Percentiles rank a stretch among this genome's conserved stretches.
phyloP scores from a whole-genome alignment of 768 basidiomycete species.

The Amanita subjunquillea region DNA sequence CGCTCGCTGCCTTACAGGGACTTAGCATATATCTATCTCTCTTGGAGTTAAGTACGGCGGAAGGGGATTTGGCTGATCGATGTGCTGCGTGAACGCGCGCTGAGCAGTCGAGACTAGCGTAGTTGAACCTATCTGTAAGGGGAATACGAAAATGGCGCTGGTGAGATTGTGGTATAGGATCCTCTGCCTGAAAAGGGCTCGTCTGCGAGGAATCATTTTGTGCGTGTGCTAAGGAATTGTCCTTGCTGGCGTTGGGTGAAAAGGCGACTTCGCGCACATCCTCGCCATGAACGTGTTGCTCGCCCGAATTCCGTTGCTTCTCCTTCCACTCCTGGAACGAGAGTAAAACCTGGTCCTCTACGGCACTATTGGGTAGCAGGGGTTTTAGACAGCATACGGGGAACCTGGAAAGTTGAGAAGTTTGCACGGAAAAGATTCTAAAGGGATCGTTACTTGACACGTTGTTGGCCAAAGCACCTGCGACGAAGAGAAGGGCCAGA shows the following conservation, averaged over 20 bases:
- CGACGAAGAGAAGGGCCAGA: not conserved
- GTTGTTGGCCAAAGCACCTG: slow-evolving; percentile 8
- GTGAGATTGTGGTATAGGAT: slow-evolving; percentile 11
- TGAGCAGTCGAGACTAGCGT: slow-evolving; percentile 87
- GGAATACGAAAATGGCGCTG: slow-evolving; percentile 62
- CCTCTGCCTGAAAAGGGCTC: slow-evolving; percentile 9
- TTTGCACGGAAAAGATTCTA: slow-evolving; percentile 39
- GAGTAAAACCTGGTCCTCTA: slow-evolving; percentile 56
- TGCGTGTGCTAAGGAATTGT: not conserved
- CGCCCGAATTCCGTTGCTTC: slow-evolving; percentile 39
- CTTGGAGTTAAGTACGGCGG: slow-evolving; percentile 79
- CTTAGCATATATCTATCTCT: slow-evolving; percentile 96
- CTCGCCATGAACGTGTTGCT: slow-evolving; percentile 11
- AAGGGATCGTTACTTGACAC: slow-evolving; percentile 48
- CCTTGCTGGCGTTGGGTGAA: not conserved
- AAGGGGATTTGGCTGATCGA: slow-evolving; percentile 68
- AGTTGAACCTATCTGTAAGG: slow-evolving; percentile 85
- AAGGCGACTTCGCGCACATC: not conserved
- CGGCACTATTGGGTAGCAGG: slow-evolving; percentile 30
- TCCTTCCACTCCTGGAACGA: slow-evolving; percentile 89
- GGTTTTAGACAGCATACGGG: slow-evolving; percentile 66
- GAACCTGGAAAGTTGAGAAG: slow-evolving; percentile 38
- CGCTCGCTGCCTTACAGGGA: slow-evolving; percentile 58
- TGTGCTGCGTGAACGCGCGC: slow-evolving; percentile 86
- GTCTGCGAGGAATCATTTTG: slow-evolving; percentile 6